phyloP scores from a whole-genome alignment of 164 flowering plant species.

The Protea cynaroides region DNA sequence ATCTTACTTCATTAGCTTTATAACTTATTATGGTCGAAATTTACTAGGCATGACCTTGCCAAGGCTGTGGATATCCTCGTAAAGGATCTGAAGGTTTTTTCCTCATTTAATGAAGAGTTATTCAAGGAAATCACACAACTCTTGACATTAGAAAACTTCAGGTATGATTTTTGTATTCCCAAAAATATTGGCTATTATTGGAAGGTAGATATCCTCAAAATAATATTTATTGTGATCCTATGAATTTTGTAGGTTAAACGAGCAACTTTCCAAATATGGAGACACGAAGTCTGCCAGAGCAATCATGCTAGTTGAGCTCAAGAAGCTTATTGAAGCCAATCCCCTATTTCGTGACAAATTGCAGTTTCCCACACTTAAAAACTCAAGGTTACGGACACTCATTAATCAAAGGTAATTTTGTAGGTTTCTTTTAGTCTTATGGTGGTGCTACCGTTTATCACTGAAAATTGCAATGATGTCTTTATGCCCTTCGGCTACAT shows the following conservation, averaged over 20 bases:
- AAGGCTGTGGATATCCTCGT: slow-evolving; percentile 80
- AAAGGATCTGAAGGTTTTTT: slow-evolving; percentile 78
- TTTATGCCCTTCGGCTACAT: no score
- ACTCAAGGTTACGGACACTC: slow-evolving; percentile 68
- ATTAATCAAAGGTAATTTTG: slow-evolving; percentile 70
- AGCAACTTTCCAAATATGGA: slow-evolving; percentile 80
- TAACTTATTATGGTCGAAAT: neutral
- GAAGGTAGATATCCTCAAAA: neutral
- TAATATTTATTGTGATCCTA: neutral
- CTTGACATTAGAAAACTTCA: slow-evolving; percentile 72
- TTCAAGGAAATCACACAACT: slow-evolving; percentile 86
- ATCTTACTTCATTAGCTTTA: neutral
- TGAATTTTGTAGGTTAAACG: slow-evolving; percentile 55
- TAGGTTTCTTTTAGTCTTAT: neutral
- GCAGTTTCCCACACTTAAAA: slow-evolving; percentile 64
- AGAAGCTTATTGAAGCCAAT: slow-evolving; percentile 84
- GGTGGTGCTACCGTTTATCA: neutral
- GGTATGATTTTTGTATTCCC: slow-evolving; percentile 29
- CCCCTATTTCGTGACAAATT: slow-evolving; percentile 83
- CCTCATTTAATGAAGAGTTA: slow-evolving; percentile 75
- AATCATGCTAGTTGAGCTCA: slow-evolving; percentile 70
- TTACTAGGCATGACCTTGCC: slow-evolving; percentile 63
- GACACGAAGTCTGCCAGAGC: slow-evolving; percentile 82
- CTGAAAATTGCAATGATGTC: neutral
- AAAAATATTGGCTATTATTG: neutral